A percentile compares a stretch with the other conserved stretches of the same genome.
phyloP scores from a whole-genome alignment of 768 basidiomycete genomes.

The Russula virescens region DNA sequence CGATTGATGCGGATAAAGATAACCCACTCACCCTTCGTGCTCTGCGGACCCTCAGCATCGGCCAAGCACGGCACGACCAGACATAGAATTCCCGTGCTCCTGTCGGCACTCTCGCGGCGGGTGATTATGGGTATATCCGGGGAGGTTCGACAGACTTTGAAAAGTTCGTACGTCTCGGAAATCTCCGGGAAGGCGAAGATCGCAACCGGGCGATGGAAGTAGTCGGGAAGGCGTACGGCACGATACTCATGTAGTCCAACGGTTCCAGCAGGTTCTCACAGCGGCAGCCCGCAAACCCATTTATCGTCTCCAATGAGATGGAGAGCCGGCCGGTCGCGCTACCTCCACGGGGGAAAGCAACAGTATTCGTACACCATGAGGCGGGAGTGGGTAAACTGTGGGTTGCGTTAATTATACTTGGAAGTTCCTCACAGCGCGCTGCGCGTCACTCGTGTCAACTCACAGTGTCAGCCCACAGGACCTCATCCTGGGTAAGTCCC shows the following conservation, averaged over 20 bases:
- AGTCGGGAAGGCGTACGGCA: constrained; percentile 15
- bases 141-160: constrained; percentile 12
- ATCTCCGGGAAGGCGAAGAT: constrained; percentile 2
- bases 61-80: constrained; percentile 13
- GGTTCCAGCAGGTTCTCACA: constrained; percentile 4
- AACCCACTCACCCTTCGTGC: constrained; percentile 16
- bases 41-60: constrained; percentile 15
- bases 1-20: constrained; percentile 16
- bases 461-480: constrained; percentile 19
- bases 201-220: background rate
- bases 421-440: constrained; percentile 9
- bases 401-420: constrained; percentile 19
- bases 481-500: constrained; percentile 14
- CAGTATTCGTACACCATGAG: constrained; percentile 16
- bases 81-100: constrained; percentile 19
- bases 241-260: constrained; percentile 6
- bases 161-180: constrained; percentile 19
- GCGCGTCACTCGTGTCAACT: constrained; percentile 9
- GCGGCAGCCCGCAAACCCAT: constrained; percentile 12
- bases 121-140: constrained; percentile 21
- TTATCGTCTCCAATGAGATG: constrained; percentile 5
- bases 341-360: constrained; percentile 12
- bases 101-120: constrained; percentile 1
- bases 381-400: too few relatives aligned
- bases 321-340: constrained; percentile 22